Evolutionary conservation across 1,284 basidiomycete species (phyloP), one percentile per base, ranked within the genome.

Genomic region (Cryptococcus amylolentus): DNA sequence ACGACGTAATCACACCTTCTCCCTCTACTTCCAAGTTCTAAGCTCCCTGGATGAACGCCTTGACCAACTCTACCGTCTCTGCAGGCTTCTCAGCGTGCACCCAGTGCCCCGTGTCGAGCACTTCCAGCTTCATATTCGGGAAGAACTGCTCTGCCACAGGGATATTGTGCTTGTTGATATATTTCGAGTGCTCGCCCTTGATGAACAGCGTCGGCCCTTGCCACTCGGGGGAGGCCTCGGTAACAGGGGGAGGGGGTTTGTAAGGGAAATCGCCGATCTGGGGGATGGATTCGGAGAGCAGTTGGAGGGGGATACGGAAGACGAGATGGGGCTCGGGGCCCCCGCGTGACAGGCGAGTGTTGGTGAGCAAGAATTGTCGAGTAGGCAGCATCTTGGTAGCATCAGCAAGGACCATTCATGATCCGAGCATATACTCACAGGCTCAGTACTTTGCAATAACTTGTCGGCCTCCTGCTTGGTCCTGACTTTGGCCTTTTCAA

Each of bases 301-400:
- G 73, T 18, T 75, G 61, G 9, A 84, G 68, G 0, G 82, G 82
- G 42, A 83, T 76, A 5, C 82, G 75, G 72, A 83, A 83, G 23
- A 64, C 67, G 60, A 81, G 71, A 23, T 68, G 57, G 1, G 64
- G 56, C 20, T 71, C 58, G 16, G 60, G 54, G 28, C 59, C 40
- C 3, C 52, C 52, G 2, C 62, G 62, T 4, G 72, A 65, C 43
- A 67, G 63, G 7, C 68, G 62, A 6, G 80, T 75, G 70, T 84
- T 84, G 20, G 82, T 84, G n/a, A 84, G 72, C 16, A 84, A 76
- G 73, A 83, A 84, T 64, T 82, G 81, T 4, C 82, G 78, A 3
- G 81, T 78, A 4, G 77, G 63, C 14, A 81, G 68, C 18, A 77
- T 68, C 77, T 79, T n/a, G 18, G 35, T 18, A 62, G n/a, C 73